Percentiles rank a stretch among this genome's conserved stretches.
Evolutionary conservation across 2,329 filamentous ascomycete species (phyloP).

Genomic region (Colletotrichum sp.): DNA sequence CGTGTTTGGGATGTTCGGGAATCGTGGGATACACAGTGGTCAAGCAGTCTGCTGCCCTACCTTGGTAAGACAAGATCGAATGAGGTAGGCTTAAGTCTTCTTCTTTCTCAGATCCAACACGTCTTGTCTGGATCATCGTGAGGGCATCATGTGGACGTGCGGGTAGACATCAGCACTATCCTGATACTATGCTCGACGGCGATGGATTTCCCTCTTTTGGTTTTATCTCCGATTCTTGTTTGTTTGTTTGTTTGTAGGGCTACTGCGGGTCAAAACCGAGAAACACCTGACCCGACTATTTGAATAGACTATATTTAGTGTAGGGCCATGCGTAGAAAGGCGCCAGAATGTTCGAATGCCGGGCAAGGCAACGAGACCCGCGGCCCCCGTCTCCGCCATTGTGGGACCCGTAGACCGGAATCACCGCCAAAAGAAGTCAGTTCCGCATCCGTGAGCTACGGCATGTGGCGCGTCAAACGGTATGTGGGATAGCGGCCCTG

Average conservation of each 20-base stretch:
- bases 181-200: background rate
- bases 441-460: background rate
- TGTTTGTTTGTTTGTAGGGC: background rate
- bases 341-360: background rate
- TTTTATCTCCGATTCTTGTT: background rate
- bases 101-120: background rate
- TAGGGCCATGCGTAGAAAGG: background rate
- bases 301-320: background rate
- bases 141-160: background rate
- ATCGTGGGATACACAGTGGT: background rate
- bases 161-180: background rate
- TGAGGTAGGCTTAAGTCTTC: background rate
- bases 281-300: background rate
- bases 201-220: background rate
- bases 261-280: background rate
- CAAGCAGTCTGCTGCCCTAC: background rate
- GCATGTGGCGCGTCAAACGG: background rate
- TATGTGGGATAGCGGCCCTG: background rate
- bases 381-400: background rate
- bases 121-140: background rate
- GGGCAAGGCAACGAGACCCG: background rate
- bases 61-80: background rate
- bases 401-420: background rate
- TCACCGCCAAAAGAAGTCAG: background rate
- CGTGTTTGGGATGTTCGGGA: background rate